Evolutionary conservation across 2,329 filamentous ascomycete species (phyloP), one percentile per base, ranked within the genome.

Genomic region (Lithohypha guttulata): DNA sequence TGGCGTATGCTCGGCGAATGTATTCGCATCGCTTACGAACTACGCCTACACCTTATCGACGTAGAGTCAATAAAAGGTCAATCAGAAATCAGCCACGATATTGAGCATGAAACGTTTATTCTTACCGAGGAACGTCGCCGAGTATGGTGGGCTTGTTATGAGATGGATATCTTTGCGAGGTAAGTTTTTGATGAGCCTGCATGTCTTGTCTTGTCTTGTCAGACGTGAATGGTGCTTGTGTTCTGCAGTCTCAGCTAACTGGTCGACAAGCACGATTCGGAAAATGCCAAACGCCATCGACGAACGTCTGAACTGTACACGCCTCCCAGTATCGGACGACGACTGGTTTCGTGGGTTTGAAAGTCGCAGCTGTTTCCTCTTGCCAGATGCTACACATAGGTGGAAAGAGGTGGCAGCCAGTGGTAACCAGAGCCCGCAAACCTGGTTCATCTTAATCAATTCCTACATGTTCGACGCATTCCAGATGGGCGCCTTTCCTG

Each of bases 111-210:
- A 9, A 42, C 42, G 14, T 58, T 55, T 53, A 39, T 43, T 10
- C 35, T 48, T 1, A 43, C 55, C 2, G 61, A 64, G 47, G 61
- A 63, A 43, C 53, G 57, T 31, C 54, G 61, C 1, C 53, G 61
- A 3, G 55, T 56, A 1, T 64, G 57, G 55, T 64, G 60, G 61
- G 56, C 59, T 0, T 54, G 63, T n/a, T 64, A 59, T 59, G 61
- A 64, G 39, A 61, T 65, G 55, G 62, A 65, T 40, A 55, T 61
- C 6, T 65, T 62, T 42, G n/a, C n/a, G n/a, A n/a, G n/a, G n/a
- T n/a, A n/a, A n/a, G n/a, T n/a, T n/a, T n/a, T n/a, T n/a, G n/a
- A n/a, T n/a, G n/a, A n/a, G n/a, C n/a, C n/a, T n/a, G n/a, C n/a
- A n/a, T n/a, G n/a, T n/a, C n/a, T n/a, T n/a, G n/a, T n/a, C n/a